Base-by-base conservation (phyloP, 2,329 filamentous ascomycete genomes). In the Cercospora nicotianae region DNA sequence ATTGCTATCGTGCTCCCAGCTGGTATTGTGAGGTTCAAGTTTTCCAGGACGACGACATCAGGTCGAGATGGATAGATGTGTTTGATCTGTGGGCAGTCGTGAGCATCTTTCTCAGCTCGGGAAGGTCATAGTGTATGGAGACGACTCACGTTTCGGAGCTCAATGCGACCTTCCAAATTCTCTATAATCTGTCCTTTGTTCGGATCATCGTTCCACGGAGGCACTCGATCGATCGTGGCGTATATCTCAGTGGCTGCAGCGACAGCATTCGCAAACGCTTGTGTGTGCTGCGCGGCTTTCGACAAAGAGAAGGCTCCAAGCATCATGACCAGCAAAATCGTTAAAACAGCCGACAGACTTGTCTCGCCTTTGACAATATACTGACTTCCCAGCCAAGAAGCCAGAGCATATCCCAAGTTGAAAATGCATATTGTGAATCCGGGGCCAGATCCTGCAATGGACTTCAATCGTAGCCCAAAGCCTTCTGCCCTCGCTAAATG, bases 51-150 rank as follows among this genome's bases (percentile, higher is more conserved):
- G 2, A 89, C 87, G 3, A 97, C 93, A 74, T 97, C 94, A 0
- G 93, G 92, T 10, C 95, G 88, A 6, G 93, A 97, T 3, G 95
- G 95, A 75, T 99, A 98, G 73, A 97, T 94, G 79, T 97, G 94
- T 79, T 92, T 94, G 77, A 98, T 53, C 65, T 67, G 8, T 26
- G 76, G 72, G 39, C 74, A 77, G 6, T 71, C 67, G 63, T 78
- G 67, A 28, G 75, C 75, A 62, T 75, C 8, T 31, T 31, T 9
- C 30, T 10, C 30, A 31, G 7, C 9, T 5, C 30, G 8, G 30
- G 30, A 31, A 2, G 3, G 1, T 2, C 9, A 31, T 31, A 31
- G 30, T 31, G 30, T 31, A 31, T 31, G 30, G 30, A 3, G 9
- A 31, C 8, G 2, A 31, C 30, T 31, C 5, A 31, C 30, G 30